Evolutionary conservation across 2,329 filamentous ascomycete species (phyloP).

Genomic region (Arthrobotrys sinensis): DNA sequence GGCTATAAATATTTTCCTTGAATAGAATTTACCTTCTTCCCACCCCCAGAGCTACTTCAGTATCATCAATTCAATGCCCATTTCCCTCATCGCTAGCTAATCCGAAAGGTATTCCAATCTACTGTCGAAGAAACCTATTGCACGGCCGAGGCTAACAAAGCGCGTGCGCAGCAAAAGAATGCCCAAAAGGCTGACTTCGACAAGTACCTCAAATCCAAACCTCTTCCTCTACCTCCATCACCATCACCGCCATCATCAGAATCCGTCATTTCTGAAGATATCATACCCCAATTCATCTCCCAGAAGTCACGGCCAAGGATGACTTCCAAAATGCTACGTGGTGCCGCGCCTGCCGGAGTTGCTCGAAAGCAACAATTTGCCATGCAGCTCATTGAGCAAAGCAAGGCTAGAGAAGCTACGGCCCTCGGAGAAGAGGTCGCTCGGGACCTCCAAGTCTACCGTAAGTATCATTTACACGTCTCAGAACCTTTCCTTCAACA

Average conservation of each 20-base stretch:
- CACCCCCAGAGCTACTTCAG: background rate
- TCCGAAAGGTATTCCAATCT: background rate
- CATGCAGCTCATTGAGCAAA: constrained; percentile 11
- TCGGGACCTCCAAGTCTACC: constrained; percentile 37
- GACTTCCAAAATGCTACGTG: constrained; percentile 8
- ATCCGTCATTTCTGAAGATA: background rate
- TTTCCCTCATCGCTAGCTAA: background rate
- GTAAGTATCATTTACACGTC: constrained; percentile 31
- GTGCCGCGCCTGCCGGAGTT: background rate
- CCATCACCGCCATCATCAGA: background rate
- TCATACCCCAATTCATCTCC: background rate
- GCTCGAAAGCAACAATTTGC: constrained; percentile 27
- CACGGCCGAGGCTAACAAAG: background rate
- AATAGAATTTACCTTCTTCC: too few species aligned
- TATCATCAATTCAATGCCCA: background rate
- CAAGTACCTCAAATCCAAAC: background rate
- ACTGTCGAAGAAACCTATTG: background rate
- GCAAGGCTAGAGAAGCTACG: constrained; percentile 27
- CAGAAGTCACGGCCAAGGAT: background rate
- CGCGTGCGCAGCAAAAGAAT: background rate
- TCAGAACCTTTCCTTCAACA: background rate
- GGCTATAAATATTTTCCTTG: too few species aligned
- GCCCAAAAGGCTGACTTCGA: background rate
- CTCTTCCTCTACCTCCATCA: constrained; percentile 1
- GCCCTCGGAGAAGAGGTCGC: constrained; percentile 30